Evolutionary conservation across 352 stramenopile species (phyloP).

Genomic region (Elongisporangium prolatum): DNA sequence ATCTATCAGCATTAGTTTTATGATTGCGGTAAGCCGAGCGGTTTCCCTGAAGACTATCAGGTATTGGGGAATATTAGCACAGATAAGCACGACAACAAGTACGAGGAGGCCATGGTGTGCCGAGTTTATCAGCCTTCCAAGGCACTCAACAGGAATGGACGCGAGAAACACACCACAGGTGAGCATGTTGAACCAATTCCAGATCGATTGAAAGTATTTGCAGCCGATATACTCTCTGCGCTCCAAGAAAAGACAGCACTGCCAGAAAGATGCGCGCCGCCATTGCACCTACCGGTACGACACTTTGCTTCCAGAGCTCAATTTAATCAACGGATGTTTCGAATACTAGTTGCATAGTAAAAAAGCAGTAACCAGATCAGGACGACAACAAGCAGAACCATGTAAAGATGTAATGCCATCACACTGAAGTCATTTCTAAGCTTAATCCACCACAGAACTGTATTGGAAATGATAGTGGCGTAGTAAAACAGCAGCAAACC

Average conservation of each 20-base stretch:
- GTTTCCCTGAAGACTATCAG: conserved; percentile 52
- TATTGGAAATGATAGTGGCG: no score
- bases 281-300: no score
- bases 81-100: conserved; percentile 50
- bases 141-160: conserved; percentile 49
- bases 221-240: conserved; percentile 34
- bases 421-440: no score
- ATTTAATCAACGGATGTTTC: conserved; percentile 41
- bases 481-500: no score
- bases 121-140: conserved; percentile 11
- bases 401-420: no score
- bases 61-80: conserved; percentile 70
- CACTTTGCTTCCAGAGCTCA: conserved; percentile 20
- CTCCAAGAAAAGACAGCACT: conserved; percentile 51
- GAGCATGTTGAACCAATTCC: conserved; percentile 51
- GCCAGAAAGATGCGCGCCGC: conserved; percentile 30
- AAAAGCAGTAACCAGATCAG: conserved; percentile 38
- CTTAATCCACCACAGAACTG: no score
- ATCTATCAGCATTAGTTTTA: conserved; percentile 64
- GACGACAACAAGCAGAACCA: no score
- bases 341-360: conserved; percentile 58
- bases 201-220: conserved; percentile 55
- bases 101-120: conserved; percentile 44
- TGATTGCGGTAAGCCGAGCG: conserved; percentile 68
- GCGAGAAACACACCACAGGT: conserved; percentile 37